Evolutionary conservation across 2,329 filamentous ascomycete genomes (phyloP).

Genomic region (Corynespora cassiicola): DNA sequence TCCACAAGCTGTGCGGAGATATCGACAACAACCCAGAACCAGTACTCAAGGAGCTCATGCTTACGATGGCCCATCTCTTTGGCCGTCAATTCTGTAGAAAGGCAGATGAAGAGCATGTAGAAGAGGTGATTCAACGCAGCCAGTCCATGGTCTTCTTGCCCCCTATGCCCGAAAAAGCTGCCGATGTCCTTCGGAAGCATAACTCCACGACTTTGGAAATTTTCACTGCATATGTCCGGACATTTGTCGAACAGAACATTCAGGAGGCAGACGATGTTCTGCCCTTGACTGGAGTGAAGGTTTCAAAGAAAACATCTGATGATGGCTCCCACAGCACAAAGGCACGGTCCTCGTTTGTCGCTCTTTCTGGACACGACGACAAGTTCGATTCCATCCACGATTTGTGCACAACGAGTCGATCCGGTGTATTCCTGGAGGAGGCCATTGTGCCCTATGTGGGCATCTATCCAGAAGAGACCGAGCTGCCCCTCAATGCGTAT

Average conservation of each 20-base stretch:
- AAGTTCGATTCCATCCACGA: slow-evolving; percentile 70
- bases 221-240: slow-evolving; percentile 73
- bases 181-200: slow-evolving; percentile 63
- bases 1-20: slow-evolving; percentile 67
- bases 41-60: slow-evolving; percentile 66
- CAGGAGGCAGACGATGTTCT: slow-evolving; percentile 60
- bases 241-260: slow-evolving; percentile 71
- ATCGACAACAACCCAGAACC: slow-evolving; percentile 58
- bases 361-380: slow-evolving; percentile 73
- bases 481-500: slow-evolving; percentile 68
- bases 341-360: slow-evolving; percentile 72
- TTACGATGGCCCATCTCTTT: slow-evolving; percentile 76
- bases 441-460: slow-evolving; percentile 73
- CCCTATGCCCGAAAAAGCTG: slow-evolving; percentile 64
- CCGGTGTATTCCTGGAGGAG: slow-evolving; percentile 76
- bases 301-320: slow-evolving; percentile 51
- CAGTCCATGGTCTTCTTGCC: slow-evolving; percentile 72
- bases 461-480: slow-evolving; percentile 63
- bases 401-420: slow-evolving; percentile 69
- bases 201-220: slow-evolving; percentile 70
- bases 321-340: slow-evolving; percentile 45
- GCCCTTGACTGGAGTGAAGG: slow-evolving; percentile 63
- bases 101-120: slow-evolving; percentile 55
- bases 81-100: slow-evolving; percentile 62
- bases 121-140: slow-evolving; percentile 61